Conservation (phyloP, 2,329 filamentous ascomycete species). For the Ceratocystis albifundus region DNA sequence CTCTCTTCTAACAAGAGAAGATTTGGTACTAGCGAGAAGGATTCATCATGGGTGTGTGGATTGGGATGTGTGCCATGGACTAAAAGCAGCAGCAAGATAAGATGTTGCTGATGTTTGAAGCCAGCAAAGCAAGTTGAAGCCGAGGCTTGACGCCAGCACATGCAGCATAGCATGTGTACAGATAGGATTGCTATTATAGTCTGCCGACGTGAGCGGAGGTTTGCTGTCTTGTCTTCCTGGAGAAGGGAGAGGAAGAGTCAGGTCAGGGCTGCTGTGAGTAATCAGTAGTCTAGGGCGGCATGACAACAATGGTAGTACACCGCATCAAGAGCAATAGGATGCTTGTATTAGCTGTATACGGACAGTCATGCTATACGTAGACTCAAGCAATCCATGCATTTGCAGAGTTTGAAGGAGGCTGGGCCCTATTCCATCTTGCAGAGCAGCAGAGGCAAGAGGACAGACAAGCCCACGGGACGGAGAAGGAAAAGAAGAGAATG, state of each 20-base stretch:
- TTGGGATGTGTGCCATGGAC: too few relatives aligned
- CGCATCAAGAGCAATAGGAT: neutral
- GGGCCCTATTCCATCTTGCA: neutral
- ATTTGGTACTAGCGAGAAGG: conserved; percentile 1
- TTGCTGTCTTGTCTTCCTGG: neutral
- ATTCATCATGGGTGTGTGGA: neutral
- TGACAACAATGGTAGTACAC: neutral
- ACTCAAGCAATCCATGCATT: neutral
- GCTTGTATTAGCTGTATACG: neutral
- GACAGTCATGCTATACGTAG: neutral
- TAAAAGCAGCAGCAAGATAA: too few relatives aligned
- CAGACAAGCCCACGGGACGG: neutral
- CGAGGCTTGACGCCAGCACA: neutral
- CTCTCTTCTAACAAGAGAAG: neutral
- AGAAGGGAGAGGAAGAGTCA: neutral
- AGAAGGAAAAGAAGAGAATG: neutral
- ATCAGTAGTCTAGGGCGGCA: neutral
- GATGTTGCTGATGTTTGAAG: neutral
- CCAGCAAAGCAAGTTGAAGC: neutral
- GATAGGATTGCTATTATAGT: neutral
- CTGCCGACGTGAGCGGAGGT: neutral
- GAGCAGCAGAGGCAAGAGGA: neutral
- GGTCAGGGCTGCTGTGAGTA: neutral
- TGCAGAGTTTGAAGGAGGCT: neutral
- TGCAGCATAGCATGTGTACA: neutral